Percentiles rank a stretch among this genome's conserved stretches.
phyloP scores from a whole-genome alignment of 495 filamentous ascomycete genomes.

The Melanomma pulvis-pyrius region DNA sequence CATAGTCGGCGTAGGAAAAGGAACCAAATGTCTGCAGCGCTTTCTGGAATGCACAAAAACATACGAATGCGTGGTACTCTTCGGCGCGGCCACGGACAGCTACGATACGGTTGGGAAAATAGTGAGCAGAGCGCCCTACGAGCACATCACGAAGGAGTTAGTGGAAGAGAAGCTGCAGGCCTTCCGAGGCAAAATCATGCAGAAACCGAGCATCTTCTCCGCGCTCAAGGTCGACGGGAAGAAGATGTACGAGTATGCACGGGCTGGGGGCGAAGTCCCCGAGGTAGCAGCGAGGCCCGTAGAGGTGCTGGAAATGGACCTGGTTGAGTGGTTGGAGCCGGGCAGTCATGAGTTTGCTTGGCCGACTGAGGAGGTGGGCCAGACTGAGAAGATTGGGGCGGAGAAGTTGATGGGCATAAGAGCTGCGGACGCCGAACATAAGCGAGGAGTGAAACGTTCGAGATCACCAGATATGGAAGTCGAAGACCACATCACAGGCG shows the following conservation, averaged over 20 bases:
- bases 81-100: slow-evolving; percentile 89
- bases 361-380: slow-evolving; percentile 73
- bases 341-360: slow-evolving; percentile 72
- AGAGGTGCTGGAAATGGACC: slow-evolving; percentile 70
- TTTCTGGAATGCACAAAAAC: slow-evolving; percentile 89
- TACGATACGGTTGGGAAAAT: slow-evolving; percentile 87
- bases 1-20: slow-evolving; percentile 81
- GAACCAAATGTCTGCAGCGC: slow-evolving; percentile 75
- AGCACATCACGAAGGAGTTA: slow-evolving; percentile 73
- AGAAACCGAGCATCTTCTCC: slow-evolving; percentile 91
- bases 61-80: slow-evolving; percentile 86
- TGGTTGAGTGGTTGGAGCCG: slow-evolving; percentile 86
- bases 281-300: slow-evolving; percentile 66
- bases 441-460: slow-evolving; percentile 11
- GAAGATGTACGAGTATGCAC: slow-evolving; percentile 91
- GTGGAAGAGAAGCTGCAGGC: slow-evolving; percentile 75
- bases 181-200: slow-evolving; percentile 86
- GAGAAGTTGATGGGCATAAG: slow-evolving; percentile 58
- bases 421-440: slow-evolving; percentile 7
- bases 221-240: slow-evolving; percentile 90
- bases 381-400: slow-evolving; percentile 70
- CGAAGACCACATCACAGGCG: slow-evolving; percentile 14
- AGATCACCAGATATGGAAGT: slow-evolving; percentile 9
- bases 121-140: slow-evolving; percentile 69
- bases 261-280: slow-evolving; percentile 82